A percentile compares a stretch with the other conserved stretches of the same genome.
phyloP scores from a whole-genome alignment of 75 land plant species.

The Sequoiadendron giganteum region DNA sequence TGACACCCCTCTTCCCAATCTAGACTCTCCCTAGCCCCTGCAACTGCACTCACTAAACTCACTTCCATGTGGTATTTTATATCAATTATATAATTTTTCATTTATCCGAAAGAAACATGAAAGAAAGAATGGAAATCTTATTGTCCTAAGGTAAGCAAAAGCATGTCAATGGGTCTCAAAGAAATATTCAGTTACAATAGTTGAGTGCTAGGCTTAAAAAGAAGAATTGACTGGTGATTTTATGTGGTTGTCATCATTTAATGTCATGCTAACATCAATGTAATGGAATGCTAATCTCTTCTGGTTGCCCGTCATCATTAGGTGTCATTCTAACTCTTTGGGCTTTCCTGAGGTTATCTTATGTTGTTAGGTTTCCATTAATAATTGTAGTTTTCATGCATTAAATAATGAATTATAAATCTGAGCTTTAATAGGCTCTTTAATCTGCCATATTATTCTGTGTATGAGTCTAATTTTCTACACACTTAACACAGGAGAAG shows the following conservation, averaged over 20 bases:
- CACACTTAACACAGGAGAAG: slow-evolving; percentile 23
- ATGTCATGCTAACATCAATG: neutral
- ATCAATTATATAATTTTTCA: no score
- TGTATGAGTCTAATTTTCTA: neutral
- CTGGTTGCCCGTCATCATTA: no score
- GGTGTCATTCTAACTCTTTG: neutral
- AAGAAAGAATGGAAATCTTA: no score
- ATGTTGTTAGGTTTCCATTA: neutral
- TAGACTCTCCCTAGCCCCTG: no score
- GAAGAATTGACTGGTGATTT: no score
- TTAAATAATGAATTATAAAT: neutral
- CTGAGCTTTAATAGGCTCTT: neutral
- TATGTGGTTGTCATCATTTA: neutral
- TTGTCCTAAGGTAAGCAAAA: neutral
- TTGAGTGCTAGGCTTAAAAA: neutral
- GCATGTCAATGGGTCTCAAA: neutral
- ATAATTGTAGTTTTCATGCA: neutral
- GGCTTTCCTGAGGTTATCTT: neutral
- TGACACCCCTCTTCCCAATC: no score
- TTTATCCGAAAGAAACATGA: no score
- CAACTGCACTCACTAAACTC: no score
- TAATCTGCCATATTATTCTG: neutral
- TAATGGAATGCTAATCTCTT: neutral
- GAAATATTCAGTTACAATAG: neutral
- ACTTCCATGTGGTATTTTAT: no score